A percentile compares a stretch with the other conserved stretches of the same genome.
phyloP scores from a whole-genome alignment of 148 eudicot species.

The Fallopia convolvulus region DNA sequence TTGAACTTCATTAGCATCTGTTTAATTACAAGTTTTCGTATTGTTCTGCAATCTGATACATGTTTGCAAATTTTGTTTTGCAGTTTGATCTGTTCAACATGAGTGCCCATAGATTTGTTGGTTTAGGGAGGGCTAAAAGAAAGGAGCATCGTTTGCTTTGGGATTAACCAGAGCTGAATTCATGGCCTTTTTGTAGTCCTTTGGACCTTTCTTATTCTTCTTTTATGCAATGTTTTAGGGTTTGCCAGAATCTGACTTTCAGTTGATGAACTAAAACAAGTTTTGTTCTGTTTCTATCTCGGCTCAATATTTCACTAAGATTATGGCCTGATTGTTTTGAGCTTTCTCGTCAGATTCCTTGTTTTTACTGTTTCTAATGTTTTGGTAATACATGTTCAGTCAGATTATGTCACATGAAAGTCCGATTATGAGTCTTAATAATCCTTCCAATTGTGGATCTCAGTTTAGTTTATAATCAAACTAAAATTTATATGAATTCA shows the following conservation, averaged over 20 bases:
- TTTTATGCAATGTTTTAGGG: background rate
- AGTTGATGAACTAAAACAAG: background rate
- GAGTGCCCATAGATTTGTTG: background rate
- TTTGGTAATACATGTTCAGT: too few relatives aligned
- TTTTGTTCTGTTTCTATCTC: background rate
- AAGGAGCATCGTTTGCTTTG: background rate
- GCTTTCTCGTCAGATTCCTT: too few relatives aligned
- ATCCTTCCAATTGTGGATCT: too few relatives aligned
- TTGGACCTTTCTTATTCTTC: background rate
- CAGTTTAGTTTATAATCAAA: too few relatives aligned
- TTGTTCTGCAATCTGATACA: slow-evolving; percentile 12
- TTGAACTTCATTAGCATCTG: background rate
- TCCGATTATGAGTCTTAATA: too few relatives aligned
- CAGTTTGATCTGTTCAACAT: background rate
- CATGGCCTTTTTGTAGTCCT: background rate
- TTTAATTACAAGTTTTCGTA: background rate
- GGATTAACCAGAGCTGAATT: background rate
- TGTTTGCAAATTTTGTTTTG: background rate
- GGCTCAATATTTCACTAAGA: too few relatives aligned
- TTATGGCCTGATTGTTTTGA: too few relatives aligned
- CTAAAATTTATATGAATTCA: too few relatives aligned
- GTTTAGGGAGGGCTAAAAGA: background rate
- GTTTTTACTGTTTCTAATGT: too few relatives aligned
- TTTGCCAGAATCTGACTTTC: background rate
- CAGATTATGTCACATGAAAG: too few relatives aligned